phyloP scores from a whole-genome alignment of 805 yeast species.

The Brettanomyces naardenensis region DNA sequence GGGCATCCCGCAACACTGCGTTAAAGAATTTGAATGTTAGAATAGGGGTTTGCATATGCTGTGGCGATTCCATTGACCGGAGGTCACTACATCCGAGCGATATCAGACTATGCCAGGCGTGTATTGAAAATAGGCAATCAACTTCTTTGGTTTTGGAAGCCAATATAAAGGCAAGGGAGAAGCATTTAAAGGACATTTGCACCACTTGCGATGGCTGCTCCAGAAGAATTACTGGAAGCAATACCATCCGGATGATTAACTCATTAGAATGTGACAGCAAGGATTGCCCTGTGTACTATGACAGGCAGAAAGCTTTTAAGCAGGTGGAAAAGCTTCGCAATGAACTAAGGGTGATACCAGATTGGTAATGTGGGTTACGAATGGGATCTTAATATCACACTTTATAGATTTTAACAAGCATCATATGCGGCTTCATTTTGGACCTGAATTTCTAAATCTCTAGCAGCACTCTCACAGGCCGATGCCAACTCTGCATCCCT shows the following conservation, averaged over 20 bases:
- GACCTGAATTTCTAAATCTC: background rate
- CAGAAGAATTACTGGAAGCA: constrained; percentile 11
- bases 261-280: constrained; percentile 44
- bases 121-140: constrained; percentile 28
- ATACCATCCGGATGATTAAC: constrained; percentile 19
- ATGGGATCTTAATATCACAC: no score
- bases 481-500: background rate
- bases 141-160: constrained; percentile 27
- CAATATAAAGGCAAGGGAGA: constrained; percentile 20
- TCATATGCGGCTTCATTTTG: background rate
- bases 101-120: constrained; percentile 26
- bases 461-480: background rate
- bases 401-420: background rate
- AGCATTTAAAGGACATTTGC: constrained; percentile 20
- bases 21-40: constrained; percentile 15
- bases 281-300: constrained; percentile 59
- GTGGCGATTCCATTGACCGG: constrained; percentile 13
- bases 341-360: constrained; percentile 11
- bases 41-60: constrained; percentile 23
- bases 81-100: constrained; percentile 5
- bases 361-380: no score
- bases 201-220: constrained; percentile 32
- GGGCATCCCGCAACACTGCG: constrained; percentile 9
- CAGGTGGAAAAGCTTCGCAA: constrained; percentile 12
- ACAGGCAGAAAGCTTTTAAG: constrained; percentile 35